These are phyloP conservation scores for Crithidia bombi DNA, from an alignment of 208 protist genomes.

Conservation along the genomic window DNA sequence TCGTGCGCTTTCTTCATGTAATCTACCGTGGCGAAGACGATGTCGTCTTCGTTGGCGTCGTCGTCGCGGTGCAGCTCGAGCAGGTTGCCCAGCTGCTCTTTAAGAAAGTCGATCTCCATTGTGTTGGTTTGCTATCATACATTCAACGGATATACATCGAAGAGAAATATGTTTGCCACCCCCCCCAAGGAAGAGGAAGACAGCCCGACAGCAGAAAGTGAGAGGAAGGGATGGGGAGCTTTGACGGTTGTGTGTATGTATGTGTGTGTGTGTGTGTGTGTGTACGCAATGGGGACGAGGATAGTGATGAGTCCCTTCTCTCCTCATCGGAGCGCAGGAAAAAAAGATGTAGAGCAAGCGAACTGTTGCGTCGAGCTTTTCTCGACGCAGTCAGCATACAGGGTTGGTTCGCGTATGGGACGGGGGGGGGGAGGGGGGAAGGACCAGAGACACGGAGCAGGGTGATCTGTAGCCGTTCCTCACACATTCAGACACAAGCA, in stretches of 20 bases:
- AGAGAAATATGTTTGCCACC: neutral
- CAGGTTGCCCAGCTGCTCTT: slow-evolving; percentile 46
- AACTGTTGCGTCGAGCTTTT: too few species aligned
- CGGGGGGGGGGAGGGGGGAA: too few species aligned
- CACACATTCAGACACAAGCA: too few species aligned
- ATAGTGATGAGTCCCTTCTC: neutral
- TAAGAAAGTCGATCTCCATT: slow-evolving; percentile 71
- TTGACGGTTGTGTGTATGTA: neutral
- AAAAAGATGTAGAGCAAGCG: slow-evolving; percentile 20
- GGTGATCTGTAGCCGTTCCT: too few species aligned
- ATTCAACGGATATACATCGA: neutral
- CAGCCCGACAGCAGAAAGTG: neutral
- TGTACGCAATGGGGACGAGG: neutral
- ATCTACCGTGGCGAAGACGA: slow-evolving; percentile 70
- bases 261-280: neutral
- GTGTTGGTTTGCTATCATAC: neutral
- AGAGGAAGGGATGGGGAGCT: neutral
- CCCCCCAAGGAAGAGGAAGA: neutral
- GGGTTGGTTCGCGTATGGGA: too few species aligned
- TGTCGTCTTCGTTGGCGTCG: slow-evolving; percentile 69
- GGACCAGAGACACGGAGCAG: too few species aligned
- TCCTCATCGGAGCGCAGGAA: neutral
- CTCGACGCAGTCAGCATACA: too few species aligned
- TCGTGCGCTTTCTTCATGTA: slow-evolving; percentile 61
- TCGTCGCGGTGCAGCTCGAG: slow-evolving; percentile 56